Conservation (phyloP, 345 rosid genomes). For the Cochlearia excelsa region DNA sequence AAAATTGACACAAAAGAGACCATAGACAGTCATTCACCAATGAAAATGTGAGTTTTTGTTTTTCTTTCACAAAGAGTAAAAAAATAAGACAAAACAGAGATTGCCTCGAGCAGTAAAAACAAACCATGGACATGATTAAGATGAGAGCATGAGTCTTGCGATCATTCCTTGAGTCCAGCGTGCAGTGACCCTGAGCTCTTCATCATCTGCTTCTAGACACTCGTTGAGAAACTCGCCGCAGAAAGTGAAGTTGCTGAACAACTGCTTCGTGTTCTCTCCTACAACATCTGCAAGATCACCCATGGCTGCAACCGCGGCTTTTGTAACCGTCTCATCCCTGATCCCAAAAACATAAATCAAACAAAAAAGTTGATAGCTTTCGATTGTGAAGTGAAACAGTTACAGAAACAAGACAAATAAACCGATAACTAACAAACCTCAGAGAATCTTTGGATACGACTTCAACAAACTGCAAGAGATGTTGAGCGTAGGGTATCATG, state of each 20-base stretch:
- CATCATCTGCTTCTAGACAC: constrained; percentile 79
- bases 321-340: constrained; percentile 87
- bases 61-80: too few species aligned
- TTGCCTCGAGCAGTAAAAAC: too few species aligned
- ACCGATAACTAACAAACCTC: constrained; percentile 39
- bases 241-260: constrained; percentile 62
- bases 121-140: not conserved
- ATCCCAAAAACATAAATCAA: constrained; percentile 3
- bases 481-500: constrained; percentile 79
- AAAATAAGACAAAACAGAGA: too few species aligned
- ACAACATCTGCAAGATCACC: constrained; percentile 93
- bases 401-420: not conserved
- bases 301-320: constrained; percentile 87
- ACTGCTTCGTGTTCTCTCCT: constrained; percentile 61
- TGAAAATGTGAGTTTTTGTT: too few species aligned
- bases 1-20: too few species aligned
- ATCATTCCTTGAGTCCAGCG: constrained; percentile 88
- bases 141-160: constrained; percentile 62
- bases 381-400: not conserved
- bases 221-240: constrained; percentile 59
- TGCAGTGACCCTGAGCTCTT: constrained; percentile 83
- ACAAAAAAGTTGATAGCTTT: not conserved
- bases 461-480: constrained; percentile 80
- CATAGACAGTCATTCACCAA: too few species aligned
- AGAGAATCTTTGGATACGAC: constrained; percentile 63